A percentile compares a stretch with the other conserved stretches of the same genome.
Evolutionary conservation across 768 basidiomycete species (phyloP).

Genomic region (Collybiopsis luxurians): DNA sequence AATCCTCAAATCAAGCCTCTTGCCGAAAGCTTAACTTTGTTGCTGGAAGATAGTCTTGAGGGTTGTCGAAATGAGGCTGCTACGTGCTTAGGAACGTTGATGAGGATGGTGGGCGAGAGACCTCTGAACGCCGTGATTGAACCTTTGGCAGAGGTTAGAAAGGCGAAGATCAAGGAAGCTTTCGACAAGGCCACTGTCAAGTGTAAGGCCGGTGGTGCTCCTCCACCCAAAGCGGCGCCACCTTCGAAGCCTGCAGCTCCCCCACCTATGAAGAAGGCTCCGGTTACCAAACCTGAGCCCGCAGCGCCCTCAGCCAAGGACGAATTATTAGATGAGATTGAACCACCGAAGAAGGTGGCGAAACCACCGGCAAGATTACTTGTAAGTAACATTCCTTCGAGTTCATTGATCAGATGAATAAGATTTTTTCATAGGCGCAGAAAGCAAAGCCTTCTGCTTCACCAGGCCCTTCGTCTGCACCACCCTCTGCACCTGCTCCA

Average conservation of each 20-base stretch:
- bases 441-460: slow-evolving; percentile 41
- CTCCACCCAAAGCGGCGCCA: slow-evolving; percentile 37
- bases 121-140: slow-evolving; percentile 87
- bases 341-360: slow-evolving; percentile 30
- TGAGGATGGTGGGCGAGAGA: slow-evolving; percentile 97
- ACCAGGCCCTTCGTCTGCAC: slow-evolving; percentile 18
- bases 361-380: slow-evolving; percentile 34
- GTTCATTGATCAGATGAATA: neutral
- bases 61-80: slow-evolving; percentile 92
- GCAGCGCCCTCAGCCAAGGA: slow-evolving; percentile 18
- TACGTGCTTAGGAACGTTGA: slow-evolving; percentile 79
- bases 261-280: slow-evolving; percentile 27
- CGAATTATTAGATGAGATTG: slow-evolving; percentile 21
- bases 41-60: slow-evolving; percentile 87
- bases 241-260: slow-evolving; percentile 32
- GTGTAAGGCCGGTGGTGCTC: slow-evolving; percentile 65
- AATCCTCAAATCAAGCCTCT: slow-evolving; percentile 78
- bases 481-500: slow-evolving; percentile 28
- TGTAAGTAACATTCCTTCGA: neutral
- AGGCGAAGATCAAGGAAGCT: slow-evolving; percentile 91
- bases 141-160: slow-evolving; percentile 79
- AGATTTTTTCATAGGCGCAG: slow-evolving; percentile 38
- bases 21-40: slow-evolving; percentile 67
- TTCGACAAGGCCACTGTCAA: slow-evolving; percentile 91
- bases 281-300: slow-evolving; percentile 15